Evolutionary conservation across 371 early-diverging fungal species (phyloP).

Genomic region (Mortierella sp.): DNA sequence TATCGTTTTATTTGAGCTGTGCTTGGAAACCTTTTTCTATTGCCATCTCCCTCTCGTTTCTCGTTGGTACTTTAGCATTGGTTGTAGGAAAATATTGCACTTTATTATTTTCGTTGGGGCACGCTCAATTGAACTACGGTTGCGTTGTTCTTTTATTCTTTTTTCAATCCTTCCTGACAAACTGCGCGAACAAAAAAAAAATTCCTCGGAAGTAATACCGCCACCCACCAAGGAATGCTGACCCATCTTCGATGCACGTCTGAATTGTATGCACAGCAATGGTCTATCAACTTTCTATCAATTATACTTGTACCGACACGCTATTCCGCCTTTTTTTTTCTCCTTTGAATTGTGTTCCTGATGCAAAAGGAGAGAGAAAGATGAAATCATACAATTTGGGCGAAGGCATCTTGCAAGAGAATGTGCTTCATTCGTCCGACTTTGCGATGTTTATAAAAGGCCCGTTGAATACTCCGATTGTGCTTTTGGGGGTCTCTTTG

Average conservation of each 20-base stretch:
- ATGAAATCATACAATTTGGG: neutral
- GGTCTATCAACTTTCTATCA: neutral
- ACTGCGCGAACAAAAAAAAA: too few species aligned
- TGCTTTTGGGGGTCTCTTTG: neutral
- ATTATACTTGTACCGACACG: neutral
- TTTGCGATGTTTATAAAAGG: neutral
- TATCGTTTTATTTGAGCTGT: conserved; percentile 10
- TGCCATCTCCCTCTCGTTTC: neutral
- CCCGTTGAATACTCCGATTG: neutral
- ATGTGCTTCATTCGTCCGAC: neutral
- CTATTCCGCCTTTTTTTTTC: neutral
- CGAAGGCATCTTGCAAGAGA: neutral
- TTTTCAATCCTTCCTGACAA: too few species aligned
- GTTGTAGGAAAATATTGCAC: neutral
- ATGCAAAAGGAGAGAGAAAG: neutral
- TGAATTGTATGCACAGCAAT: neutral
- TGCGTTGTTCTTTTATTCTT: too few species aligned
- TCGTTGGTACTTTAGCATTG: neutral
- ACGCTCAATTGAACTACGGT: too few species aligned
- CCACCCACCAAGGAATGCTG: neutral
- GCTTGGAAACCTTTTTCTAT: neutral
- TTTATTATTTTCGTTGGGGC: too few species aligned
- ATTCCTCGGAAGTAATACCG: neutral
- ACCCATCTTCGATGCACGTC: neutral
- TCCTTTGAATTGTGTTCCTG: neutral